A percentile compares a stretch with the other conserved stretches of the same genome.
Conservation (phyloP, 331 rosid genomes). For the Saraca asoca region DNA sequence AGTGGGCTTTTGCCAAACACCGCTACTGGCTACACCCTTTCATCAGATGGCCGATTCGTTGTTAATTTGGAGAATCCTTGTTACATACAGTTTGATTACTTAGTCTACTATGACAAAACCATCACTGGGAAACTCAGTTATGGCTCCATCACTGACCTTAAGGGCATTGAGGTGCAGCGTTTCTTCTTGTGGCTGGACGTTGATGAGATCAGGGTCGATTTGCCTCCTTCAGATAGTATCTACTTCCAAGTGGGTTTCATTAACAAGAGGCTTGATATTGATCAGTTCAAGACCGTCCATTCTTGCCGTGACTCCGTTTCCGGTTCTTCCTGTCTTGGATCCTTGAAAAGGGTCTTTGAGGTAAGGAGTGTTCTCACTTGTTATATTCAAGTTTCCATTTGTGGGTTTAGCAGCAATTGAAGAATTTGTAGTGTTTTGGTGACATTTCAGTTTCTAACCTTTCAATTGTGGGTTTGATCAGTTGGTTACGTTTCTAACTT, state of each 20-base stretch:
- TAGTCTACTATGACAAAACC: conserved; percentile 65
- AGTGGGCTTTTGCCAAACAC: conserved; percentile 74
- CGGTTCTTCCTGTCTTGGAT: conserved; percentile 37
- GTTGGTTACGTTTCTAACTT: too few relatives aligned
- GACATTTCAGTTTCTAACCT: too few relatives aligned
- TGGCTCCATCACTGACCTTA: conserved; percentile 73
- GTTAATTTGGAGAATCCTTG: conserved; percentile 63
- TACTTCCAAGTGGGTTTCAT: conserved; percentile 84
- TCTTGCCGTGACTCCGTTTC: conserved; percentile 54
- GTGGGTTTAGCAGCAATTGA: neutral
- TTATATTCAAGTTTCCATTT: neutral
- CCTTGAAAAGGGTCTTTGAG: conserved; percentile 44
- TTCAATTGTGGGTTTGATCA: too few relatives aligned
- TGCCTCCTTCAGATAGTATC: conserved; percentile 76
- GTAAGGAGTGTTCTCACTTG: conserved; percentile 20
- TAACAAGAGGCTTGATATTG: conserved; percentile 75
- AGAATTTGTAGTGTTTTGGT: neutral
- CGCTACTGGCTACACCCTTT: conserved; percentile 53
- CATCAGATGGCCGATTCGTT: conserved; percentile 63
- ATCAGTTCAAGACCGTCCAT: conserved; percentile 70
- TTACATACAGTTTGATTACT: conserved; percentile 73
- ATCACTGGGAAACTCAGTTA: conserved; percentile 69
- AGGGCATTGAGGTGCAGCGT: conserved; percentile 76
- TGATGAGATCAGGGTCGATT: conserved; percentile 88
- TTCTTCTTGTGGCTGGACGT: conserved; percentile 76